Percentiles rank a stretch among this genome's conserved stretches.
Conservation (phyloP, 805 yeast species). For the Metschnikowia lochheadii region DNA sequence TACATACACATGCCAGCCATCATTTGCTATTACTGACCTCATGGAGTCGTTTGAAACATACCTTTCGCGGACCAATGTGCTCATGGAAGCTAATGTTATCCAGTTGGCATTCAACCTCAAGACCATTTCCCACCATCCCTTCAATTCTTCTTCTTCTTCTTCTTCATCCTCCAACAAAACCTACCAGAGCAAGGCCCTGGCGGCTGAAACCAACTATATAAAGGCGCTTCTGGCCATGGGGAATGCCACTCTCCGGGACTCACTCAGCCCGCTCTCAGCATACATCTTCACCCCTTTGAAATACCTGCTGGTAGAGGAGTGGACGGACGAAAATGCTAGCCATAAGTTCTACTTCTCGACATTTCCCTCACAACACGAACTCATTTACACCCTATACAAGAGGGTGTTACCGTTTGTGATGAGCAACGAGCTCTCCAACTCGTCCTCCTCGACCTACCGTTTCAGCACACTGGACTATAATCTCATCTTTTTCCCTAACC, state of each 20-base stretch:
- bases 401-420: slow-evolving; percentile 28
- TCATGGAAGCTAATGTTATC: slow-evolving; percentile 30
- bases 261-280: slow-evolving; percentile 17
- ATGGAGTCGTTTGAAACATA: slow-evolving; percentile 19
- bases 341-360: slow-evolving; percentile 15
- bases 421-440: slow-evolving; percentile 18
- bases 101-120: slow-evolving; percentile 28
- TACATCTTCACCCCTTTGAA: slow-evolving; percentile 28
- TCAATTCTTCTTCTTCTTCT: neutral
- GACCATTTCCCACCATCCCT: slow-evolving; percentile 23
- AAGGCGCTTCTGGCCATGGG: slow-evolving; percentile 18
- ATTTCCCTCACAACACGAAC: slow-evolving; percentile 27
- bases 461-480: slow-evolving; percentile 20
- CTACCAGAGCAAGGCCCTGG: neutral
- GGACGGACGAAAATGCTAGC: neutral
- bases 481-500: slow-evolving; percentile 15
- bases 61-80: slow-evolving; percentile 27
- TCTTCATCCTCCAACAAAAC: neutral
- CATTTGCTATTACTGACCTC: slow-evolving; percentile 22
- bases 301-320: neutral
- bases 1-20: slow-evolving; percentile 27
- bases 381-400: slow-evolving; percentile 25
- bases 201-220: neutral
- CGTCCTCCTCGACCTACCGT: slow-evolving; percentile 20
- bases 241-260: slow-evolving; percentile 27